Percentiles rank a stretch among this genome's conserved stretches.
Evolutionary conservation across 331 rosid species (phyloP).

Genomic region (Arachis monticola): DNA sequence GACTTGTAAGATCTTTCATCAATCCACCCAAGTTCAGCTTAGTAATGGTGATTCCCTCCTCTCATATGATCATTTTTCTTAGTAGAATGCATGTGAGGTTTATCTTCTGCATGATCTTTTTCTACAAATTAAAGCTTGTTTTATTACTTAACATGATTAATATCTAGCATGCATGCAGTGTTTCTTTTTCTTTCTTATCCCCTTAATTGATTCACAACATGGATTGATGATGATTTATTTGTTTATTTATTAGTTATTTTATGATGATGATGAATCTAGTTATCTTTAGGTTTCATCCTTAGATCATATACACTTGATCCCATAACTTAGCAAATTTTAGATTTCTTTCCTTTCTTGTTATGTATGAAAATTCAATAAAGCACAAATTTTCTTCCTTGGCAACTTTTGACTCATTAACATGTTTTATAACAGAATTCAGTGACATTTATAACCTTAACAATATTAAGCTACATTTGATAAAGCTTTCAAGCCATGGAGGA

Average conservation of each 20-base stretch:
- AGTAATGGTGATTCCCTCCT: not conserved
- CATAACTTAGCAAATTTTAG: not conserved
- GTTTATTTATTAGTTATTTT: too few relatives aligned
- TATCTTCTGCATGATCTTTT: slow-evolving; percentile 4
- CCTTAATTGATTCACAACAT: slow-evolving; percentile 12
- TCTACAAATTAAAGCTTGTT: not conserved
- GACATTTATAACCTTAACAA: slow-evolving; percentile 13
- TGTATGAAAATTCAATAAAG: not conserved
- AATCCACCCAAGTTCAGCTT: slow-evolving; percentile 42
- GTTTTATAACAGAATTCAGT: slow-evolving; percentile 6
- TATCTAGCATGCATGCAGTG: not conserved
- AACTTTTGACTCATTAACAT: slow-evolving; percentile 31
- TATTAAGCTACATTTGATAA: slow-evolving; percentile 34
- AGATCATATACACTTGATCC: not conserved
- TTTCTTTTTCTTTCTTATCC: not conserved
- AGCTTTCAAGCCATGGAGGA: slow-evolving; percentile 56
- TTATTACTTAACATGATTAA: not conserved
- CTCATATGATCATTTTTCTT: not conserved
- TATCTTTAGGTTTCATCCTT: slow-evolving; percentile 1
- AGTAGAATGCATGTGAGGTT: slow-evolving; percentile 12
- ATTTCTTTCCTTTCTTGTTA: slow-evolving; percentile 6
- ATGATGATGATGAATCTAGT: not conserved
- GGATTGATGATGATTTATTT: not conserved
- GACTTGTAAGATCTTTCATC: slow-evolving; percentile 28
- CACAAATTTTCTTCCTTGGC: slow-evolving; percentile 17